phyloP scores from a whole-genome alignment of 2,329 filamentous ascomycete genomes.

The Pseudocercospora pini-densiflorae region DNA sequence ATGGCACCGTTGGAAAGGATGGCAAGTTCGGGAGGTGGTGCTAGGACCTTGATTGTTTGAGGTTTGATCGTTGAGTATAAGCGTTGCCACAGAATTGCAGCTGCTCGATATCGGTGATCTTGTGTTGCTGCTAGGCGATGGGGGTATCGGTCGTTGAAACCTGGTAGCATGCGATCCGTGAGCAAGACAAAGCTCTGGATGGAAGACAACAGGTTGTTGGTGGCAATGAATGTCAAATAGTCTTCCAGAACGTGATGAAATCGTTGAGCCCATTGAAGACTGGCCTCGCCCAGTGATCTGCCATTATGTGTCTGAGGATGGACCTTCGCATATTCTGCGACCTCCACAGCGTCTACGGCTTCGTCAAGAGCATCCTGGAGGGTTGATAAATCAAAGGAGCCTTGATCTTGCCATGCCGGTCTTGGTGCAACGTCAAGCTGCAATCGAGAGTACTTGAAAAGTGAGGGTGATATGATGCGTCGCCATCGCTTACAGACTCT shows the following conservation, averaged over 20 bases:
- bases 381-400: neutral
- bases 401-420: constrained; percentile 6
- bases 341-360: neutral
- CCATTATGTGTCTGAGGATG: neutral
- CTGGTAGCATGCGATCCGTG: constrained; percentile 34
- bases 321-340: neutral
- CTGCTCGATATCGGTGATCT: constrained; percentile 34
- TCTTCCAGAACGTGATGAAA: constrained; percentile 32
- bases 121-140: constrained; percentile 41
- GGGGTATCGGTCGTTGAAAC: constrained; percentile 37
- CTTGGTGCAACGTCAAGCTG: constrained; percentile 32
- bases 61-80: constrained; percentile 60
- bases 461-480: constrained; percentile 54
- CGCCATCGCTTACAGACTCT: constrained; percentile 60
- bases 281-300: constrained; percentile 10
- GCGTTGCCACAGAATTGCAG: constrained; percentile 54
- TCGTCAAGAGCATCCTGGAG: neutral
- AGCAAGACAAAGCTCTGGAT: constrained; percentile 55
- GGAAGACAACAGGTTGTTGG: constrained; percentile 19
- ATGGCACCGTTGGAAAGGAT: constrained; percentile 63
- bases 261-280: constrained; percentile 22
- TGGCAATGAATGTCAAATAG: constrained; percentile 31
- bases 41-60: constrained; percentile 49
- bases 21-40: constrained; percentile 66
- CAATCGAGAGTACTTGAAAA: constrained; percentile 61